These are phyloP conservation scores for Solanum commersonii DNA, from an alignment of 257 asterid genomes.

Conservation along the genomic window DNA sequence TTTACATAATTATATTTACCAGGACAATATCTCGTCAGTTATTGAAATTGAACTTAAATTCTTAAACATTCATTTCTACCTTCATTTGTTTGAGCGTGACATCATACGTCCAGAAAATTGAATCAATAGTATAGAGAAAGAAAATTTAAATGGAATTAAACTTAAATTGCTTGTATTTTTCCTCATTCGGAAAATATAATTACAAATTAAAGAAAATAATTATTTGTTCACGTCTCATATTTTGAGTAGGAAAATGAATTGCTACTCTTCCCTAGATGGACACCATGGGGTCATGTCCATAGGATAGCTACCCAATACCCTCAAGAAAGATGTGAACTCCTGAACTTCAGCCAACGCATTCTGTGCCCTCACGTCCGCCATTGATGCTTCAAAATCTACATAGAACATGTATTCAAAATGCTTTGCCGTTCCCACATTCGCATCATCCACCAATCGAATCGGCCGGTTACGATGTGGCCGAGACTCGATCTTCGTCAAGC, in stretches of 20 bases:
- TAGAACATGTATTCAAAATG: conserved; percentile 83
- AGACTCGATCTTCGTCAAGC: conserved; percentile 77
- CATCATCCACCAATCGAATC: conserved; percentile 56
- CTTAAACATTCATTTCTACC: not conserved
- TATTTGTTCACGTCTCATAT: not conserved
- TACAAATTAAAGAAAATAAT: not conserved
- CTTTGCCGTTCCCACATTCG: conserved; percentile 55
- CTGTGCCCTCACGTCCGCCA: conserved; percentile 89
- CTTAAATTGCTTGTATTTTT: not conserved
- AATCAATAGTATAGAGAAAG: not conserved
- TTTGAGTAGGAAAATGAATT: not conserved
- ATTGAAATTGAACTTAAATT: not conserved
- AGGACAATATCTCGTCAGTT: too few species aligned
- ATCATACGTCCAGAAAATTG: not conserved
- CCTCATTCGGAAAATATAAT: not conserved
- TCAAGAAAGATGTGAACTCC: conserved; percentile 78
- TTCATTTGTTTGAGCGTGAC: not conserved
- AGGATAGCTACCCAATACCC: conserved; percentile 90
- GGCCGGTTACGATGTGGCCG: conserved; percentile 76
- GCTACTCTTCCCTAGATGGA: conserved; percentile 34
- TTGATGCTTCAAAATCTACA: conserved; percentile 80
- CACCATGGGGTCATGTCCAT: conserved; percentile 92
- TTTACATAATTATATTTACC: not conserved
- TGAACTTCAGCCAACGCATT: conserved; percentile 87
- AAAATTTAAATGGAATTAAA: not conserved